phyloP scores from a whole-genome alignment of 2,329 filamentous ascomycete genomes.

The Onygenales sp. region DNA sequence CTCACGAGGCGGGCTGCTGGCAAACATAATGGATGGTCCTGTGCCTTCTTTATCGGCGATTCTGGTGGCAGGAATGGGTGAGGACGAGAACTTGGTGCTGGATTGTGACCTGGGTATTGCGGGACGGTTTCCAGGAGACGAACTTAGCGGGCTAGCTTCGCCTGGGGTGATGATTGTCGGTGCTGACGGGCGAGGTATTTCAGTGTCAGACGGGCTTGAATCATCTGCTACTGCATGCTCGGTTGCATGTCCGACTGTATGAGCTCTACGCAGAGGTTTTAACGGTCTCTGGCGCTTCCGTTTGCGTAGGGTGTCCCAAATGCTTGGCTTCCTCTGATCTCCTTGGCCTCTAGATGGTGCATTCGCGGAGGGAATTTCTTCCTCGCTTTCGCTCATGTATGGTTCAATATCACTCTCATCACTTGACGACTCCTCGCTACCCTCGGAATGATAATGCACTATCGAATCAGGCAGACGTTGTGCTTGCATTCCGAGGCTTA shows the following conservation, averaged over 20 bases:
- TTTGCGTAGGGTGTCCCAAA: not conserved
- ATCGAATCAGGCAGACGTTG: constrained; percentile 59
- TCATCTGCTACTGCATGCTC: constrained; percentile 8
- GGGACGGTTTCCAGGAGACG: constrained; percentile 16
- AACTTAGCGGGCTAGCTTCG: constrained; percentile 5
- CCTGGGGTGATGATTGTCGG: constrained; percentile 7
- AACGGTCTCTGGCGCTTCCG: not conserved
- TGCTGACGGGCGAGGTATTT: not conserved
- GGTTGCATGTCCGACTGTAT: not conserved
- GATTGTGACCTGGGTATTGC: constrained; percentile 22
- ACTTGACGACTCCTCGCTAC: constrained; percentile 33
- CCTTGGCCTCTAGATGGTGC: not conserved
- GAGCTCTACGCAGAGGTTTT: not conserved
- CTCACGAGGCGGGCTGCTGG: constrained; percentile 32
- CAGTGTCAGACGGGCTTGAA: constrained; percentile 6
- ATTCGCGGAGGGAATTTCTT: constrained; percentile 10
- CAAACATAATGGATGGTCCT: constrained; percentile 68
- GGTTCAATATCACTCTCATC: constrained; percentile 34
- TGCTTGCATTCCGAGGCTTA: constrained; percentile 66
- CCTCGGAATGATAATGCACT: constrained; percentile 41
- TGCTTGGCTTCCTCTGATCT: not conserved
- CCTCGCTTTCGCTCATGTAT: constrained; percentile 29
- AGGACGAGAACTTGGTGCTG: constrained; percentile 54
- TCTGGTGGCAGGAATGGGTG: constrained; percentile 60
- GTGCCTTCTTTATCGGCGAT: constrained; percentile 56